Conservation (phyloP, 2,329 filamentous ascomycete genomes). For the Exophiala xenobiotica region DNA sequence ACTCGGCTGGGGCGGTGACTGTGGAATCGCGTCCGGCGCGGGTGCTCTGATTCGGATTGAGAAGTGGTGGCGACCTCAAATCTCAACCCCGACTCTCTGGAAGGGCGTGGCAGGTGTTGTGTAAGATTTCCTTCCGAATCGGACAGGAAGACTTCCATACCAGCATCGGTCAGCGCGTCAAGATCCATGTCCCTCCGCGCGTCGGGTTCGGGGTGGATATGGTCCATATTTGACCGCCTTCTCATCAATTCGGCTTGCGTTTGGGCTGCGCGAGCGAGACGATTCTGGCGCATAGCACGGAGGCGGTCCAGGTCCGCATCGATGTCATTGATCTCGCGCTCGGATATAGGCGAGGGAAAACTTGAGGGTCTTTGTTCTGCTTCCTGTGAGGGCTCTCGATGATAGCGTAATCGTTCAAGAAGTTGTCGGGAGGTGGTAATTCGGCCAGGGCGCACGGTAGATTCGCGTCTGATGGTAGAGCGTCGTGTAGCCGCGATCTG, state of each 20-base stretch:
- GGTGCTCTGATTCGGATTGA: constrained; percentile 14
- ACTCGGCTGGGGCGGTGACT: neutral
- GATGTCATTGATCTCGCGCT: constrained; percentile 12
- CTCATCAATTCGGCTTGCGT: constrained; percentile 9
- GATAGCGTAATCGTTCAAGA: constrained; percentile 21
- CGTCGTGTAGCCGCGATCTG: constrained; percentile 50
- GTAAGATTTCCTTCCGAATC: constrained; percentile 6
- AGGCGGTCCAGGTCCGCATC: constrained; percentile 24
- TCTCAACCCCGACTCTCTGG: constrained; percentile 37
- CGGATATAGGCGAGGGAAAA: constrained; percentile 7
- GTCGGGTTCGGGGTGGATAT: neutral
- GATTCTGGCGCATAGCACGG: constrained; percentile 14
- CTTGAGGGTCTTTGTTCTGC: constrained; percentile 1
- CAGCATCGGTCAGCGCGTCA: constrained; percentile 8
- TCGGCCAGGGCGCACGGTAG: constrained; percentile 34
- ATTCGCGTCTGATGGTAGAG: constrained; percentile 58
- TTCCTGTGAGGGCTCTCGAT: constrained; percentile 13
- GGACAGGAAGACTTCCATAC: constrained; percentile 5
- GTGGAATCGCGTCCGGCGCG: constrained; percentile 8
- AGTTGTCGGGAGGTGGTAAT: constrained; percentile 14
- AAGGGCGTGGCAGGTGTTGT: constrained; percentile 38
- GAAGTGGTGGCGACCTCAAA: constrained; percentile 31
- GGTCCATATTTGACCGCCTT: constrained; percentile 2
- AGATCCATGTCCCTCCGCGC: constrained; percentile 7
- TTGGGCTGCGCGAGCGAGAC: constrained; percentile 8